phyloP scores from a whole-genome alignment of 768 basidiomycete genomes.

The Rhodocollybia butyracea region DNA sequence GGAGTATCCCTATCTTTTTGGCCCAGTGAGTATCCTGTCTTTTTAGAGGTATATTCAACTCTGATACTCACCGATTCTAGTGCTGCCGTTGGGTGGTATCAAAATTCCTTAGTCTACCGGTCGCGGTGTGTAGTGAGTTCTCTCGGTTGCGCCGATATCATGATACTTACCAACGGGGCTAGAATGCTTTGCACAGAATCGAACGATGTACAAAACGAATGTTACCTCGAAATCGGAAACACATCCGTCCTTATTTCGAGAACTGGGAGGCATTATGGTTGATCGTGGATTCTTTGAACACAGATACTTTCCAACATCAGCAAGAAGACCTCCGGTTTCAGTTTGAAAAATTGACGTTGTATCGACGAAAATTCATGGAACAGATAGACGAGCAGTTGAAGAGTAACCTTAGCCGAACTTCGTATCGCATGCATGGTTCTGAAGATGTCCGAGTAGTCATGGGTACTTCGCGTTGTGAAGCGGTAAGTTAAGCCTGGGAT shows the following conservation, averaged over 20 bases:
- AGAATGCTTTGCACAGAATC: conserved; percentile 3
- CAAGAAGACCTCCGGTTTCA: conserved; percentile 8
- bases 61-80: conserved; percentile 9
- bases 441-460: conserved; percentile 14
- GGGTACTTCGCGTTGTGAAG: conserved; percentile 12
- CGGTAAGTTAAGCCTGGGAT: conserved; percentile 6
- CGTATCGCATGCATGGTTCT: conserved; percentile 12
- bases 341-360: conserved; percentile 8
- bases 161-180: not conserved
- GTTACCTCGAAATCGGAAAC: conserved; percentile 2
- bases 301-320: conserved; percentile 13
- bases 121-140: conserved; percentile 13
- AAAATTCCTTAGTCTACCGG: conserved; percentile 13
- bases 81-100: conserved; percentile 25
- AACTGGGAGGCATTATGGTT: conserved; percentile 11
- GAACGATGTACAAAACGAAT: not conserved
- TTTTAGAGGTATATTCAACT: not conserved
- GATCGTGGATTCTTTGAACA: conserved; percentile 14
- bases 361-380: conserved; percentile 9
- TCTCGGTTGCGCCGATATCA: too few relatives aligned
- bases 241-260: conserved; percentile 11
- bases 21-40: conserved; percentile 16
- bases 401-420: conserved; percentile 2
- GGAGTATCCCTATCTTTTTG: conserved; percentile 19
- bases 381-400: conserved; percentile 2